Evolutionary conservation across 768 basidiomycete species (phyloP), one percentile per base, ranked within the genome.

Genomic region (Phylloporus arenicola): DNA sequence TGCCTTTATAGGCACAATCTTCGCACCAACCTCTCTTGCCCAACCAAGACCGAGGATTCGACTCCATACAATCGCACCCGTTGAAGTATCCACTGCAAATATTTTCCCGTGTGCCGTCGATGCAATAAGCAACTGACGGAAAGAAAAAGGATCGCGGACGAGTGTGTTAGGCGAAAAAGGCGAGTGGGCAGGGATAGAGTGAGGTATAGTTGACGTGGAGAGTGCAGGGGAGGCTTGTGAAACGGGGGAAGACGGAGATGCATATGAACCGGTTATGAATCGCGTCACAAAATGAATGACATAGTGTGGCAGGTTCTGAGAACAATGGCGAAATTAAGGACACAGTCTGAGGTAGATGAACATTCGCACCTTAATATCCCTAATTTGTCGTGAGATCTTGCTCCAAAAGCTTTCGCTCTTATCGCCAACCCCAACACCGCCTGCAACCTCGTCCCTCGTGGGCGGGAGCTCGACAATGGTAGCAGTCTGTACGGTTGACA

Each of bases 381-480:
- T 63, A 12, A 82, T 61, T 50, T 91, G 88, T 45, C 88, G 70
- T 10, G 58, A 54, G 2, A 87, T 47, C 27, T 84, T 75, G 10
- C 64, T 64, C 27, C 72, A 47, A 59, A 84, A 82, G 1, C 69
- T 65, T 61, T 87, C 84, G 1, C 35, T 39, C 45, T 38, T 47
- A 10, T 47, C 34, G 1, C 41, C 43, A 25, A 34, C 17, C 12
- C 47, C 54, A n/a, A 31, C 39, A 4, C 57, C 47, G 8, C 56
- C 54, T 19, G 27, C 17, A 25, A 63, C 54, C 16, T 54, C 66
- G 16, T 71, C 67, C 37, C 50, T 55, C 8, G 58, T 59, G 64
- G 89, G 87, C 0, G 89, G 89, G 14, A 95, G 75, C 56, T 92
- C 88, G 19, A 92, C 78, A 50, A 92, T 82, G 45, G 83, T 79